Evolutionary conservation across 208 protist genomes (phyloP).

Genomic region (Phytomonas sp.): DNA sequence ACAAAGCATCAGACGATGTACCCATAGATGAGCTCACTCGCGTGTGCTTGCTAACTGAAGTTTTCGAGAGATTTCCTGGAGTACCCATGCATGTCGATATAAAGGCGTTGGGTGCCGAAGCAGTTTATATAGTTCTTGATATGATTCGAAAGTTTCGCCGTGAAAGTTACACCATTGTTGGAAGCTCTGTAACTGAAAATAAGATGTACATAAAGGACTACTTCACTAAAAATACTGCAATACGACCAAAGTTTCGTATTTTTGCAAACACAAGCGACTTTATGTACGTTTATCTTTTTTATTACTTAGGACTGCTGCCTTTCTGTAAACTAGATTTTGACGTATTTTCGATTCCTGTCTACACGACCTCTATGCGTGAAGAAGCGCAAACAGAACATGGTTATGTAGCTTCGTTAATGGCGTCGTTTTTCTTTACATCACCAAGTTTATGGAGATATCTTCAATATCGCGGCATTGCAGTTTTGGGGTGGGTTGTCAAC

Average conservation of each 20-base stretch:
- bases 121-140: conserved; percentile 41
- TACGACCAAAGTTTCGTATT: conserved; percentile 41
- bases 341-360: conserved; percentile 70
- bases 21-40: conserved; percentile 48
- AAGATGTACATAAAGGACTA: conserved; percentile 38
- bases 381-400: conserved; percentile 15
- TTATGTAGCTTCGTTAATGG: conserved; percentile 13
- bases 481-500: conserved; percentile 76
- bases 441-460: conserved; percentile 66
- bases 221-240: conserved; percentile 26
- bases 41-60: conserved; percentile 58
- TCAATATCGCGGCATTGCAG: conserved; percentile 51
- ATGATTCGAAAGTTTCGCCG: conserved; percentile 50
- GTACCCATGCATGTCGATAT: conserved; percentile 74
- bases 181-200: conserved; percentile 49
- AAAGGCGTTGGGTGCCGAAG: conserved; percentile 36
- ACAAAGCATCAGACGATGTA: conserved; percentile 30
- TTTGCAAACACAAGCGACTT: conserved; percentile 43
- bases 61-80: conserved; percentile 48
- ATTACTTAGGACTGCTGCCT: conserved; percentile 59
- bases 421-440: conserved; percentile 34
- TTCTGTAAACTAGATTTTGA: conserved; percentile 48
- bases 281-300: conserved; percentile 38
- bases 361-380: conserved; percentile 31
- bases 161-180: conserved; percentile 51